Base-by-base conservation (phyloP, 495 filamentous ascomycete genomes). In the Neurospora sp. region DNA sequence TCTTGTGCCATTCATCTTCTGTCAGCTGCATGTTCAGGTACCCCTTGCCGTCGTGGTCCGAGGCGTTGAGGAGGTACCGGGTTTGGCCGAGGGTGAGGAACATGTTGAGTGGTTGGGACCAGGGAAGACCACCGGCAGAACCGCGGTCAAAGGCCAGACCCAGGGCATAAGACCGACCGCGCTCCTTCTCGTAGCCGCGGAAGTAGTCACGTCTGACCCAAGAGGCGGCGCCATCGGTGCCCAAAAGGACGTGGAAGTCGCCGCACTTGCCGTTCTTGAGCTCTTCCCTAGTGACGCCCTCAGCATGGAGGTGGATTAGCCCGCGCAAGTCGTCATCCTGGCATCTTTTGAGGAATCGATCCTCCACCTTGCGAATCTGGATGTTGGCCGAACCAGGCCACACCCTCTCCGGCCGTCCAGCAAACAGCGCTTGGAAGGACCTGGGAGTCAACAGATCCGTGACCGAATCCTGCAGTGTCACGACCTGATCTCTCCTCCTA, bases 21-120 rank as follows among this genome's bases (percentile, higher is more conserved):
- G 81, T 82, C 16, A 82, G 73, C 72, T 82, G 81, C 81, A 82
- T 82, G 74, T 82, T 82, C 71, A 82, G 75, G 69, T 82, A 82
- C 1, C 81, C 81, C 37, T 74, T 72, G 8, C 81, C 81, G 27
- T 82, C 81, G 69, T 77, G 72, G 69, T 82, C 79, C 69, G 80
- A 81, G 8, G 81, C 81, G 70, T 82, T 82, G 68, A 82, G 75
- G 37, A 82, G 73, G 70, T 82, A 82, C 4, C 81, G 76, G 10
- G 81, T 82, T 45, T 82, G 81, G 8, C 81, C 81, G 8, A 82
- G 77, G 0, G 81, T 82, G 37, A 82, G 75, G 69, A 82, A 82
- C 75, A 82, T 80, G 74, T 82, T 82, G 53, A 82, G 76, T n/a
- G 80, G 71, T 73, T 82, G 81, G 14, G 77, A 78, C 81, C 81